These are phyloP conservation scores for Liriodendron chinense DNA, from an alignment of 164 flowering plant genomes.

Conservation along the genomic window DNA sequence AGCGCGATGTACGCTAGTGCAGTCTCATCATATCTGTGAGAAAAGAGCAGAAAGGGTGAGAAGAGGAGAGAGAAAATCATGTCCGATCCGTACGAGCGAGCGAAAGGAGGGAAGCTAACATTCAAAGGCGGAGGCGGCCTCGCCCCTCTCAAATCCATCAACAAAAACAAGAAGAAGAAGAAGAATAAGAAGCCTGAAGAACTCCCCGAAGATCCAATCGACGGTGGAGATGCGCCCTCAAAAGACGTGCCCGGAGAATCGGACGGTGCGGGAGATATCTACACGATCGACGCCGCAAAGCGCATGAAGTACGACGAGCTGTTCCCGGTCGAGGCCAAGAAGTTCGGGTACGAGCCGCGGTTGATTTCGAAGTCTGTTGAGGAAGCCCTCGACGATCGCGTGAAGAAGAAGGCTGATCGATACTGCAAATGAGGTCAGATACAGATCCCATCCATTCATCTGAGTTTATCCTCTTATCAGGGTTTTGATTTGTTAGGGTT, in stretches of 20 bases:
- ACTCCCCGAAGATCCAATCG: background rate
- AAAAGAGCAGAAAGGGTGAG: background rate
- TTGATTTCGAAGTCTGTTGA: constrained; percentile 50
- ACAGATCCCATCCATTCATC: background rate
- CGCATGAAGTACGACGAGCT: constrained; percentile 78
- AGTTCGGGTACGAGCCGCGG: constrained; percentile 66
- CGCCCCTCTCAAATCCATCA: constrained; percentile 52
- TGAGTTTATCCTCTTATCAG: background rate
- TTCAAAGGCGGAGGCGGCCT: constrained; percentile 70
- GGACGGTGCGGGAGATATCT: constrained; percentile 28
- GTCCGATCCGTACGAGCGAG: constrained; percentile 76
- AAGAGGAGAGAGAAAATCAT: constrained; percentile 9
- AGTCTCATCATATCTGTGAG: background rate
- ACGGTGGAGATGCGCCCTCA: background rate
- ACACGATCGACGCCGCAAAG: constrained; percentile 86
- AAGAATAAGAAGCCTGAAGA: constrained; percentile 8
- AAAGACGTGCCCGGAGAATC: background rate
- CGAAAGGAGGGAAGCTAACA: constrained; percentile 62
- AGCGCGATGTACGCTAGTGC: too few relatives aligned
- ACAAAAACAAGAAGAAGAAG: constrained; percentile 56
- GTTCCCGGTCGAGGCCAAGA: constrained; percentile 85
- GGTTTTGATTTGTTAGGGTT: background rate
- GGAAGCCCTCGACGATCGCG: constrained; percentile 87
- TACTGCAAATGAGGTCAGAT: constrained; percentile 66
- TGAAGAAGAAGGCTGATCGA: constrained; percentile 97